Percentiles rank a stretch among this genome's conserved stretches.
Evolutionary conservation across 2,329 filamentous ascomycete genomes (phyloP).

Genomic region (Penicillium rolfsii): DNA sequence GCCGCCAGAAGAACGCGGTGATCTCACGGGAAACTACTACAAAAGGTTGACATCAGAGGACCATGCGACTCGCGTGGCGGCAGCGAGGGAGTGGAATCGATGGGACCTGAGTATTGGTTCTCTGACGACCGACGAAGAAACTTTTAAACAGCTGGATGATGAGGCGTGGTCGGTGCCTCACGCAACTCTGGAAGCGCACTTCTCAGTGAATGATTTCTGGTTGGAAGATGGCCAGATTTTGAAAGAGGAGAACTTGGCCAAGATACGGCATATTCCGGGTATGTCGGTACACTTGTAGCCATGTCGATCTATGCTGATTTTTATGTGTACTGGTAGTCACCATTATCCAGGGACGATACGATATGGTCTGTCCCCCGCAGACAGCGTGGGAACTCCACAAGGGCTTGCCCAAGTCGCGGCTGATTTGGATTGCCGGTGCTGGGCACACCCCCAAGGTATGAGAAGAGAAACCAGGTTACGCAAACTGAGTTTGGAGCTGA

Average conservation of each 20-base stretch:
- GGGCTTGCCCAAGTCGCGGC: conserved; percentile 39
- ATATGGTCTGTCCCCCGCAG: conserved; percentile 50
- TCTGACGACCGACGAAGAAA: conserved; percentile 27
- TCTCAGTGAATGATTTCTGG: conserved; percentile 48
- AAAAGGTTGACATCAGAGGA: conserved; percentile 45
- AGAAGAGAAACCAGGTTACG: neutral
- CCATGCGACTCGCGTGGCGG: conserved; percentile 30
- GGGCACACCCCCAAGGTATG: conserved; percentile 37
- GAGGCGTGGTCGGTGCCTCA: conserved; percentile 39
- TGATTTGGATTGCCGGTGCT: conserved; percentile 39
- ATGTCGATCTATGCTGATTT: neutral
- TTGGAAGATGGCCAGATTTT: conserved; percentile 49
- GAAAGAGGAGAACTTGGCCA: conserved; percentile 37
- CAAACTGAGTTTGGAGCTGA: neutral
- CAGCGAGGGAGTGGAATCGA: conserved; percentile 43
- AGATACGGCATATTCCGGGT: conserved; percentile 42
- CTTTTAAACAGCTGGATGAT: conserved; percentile 35
- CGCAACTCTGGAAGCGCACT: conserved; percentile 50
- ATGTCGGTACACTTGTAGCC: conserved; percentile 12
- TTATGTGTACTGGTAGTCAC: conserved; percentile 20
- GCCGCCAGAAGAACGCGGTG: conserved; percentile 42
- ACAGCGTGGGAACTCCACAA: conserved; percentile 51
- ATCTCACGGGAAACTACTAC: conserved; percentile 46
- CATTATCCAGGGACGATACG: conserved; percentile 53
- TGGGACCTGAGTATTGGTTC: conserved; percentile 41